Evolutionary conservation across 805 yeast genomes (phyloP).

Genomic region (Sugiyamaella smithiae): DNA sequence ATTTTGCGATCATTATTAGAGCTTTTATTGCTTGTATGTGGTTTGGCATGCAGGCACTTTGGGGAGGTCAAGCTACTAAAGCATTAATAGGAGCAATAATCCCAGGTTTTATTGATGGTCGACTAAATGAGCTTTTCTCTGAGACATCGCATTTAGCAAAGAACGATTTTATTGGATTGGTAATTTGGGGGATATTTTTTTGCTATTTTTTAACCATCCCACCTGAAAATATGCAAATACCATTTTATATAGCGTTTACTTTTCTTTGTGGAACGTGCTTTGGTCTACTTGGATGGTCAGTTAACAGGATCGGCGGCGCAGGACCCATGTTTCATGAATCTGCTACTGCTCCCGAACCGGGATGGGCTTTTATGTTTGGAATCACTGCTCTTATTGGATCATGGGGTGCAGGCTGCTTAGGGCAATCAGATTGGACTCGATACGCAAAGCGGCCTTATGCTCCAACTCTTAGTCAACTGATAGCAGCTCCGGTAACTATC

Average conservation of each 20-base stretch:
- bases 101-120: conserved; percentile 34
- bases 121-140: conserved; percentile 40
- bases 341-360: conserved; percentile 29
- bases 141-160: conserved; percentile 35
- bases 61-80: conserved; percentile 44
- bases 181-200: conserved; percentile 33
- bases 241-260: conserved; percentile 37
- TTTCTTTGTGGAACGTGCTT: conserved; percentile 35
- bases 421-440: conserved; percentile 44
- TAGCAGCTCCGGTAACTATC: conserved; percentile 41
- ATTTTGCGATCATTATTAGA: conserved; percentile 42
- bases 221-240: conserved; percentile 32
- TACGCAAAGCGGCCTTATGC: conserved; percentile 40
- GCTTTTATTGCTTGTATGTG: conserved; percentile 46
- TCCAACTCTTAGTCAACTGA: conserved; percentile 39
- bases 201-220: conserved; percentile 15
- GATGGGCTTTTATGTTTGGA: conserved; percentile 42
- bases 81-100: conserved; percentile 25
- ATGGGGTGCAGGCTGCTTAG: conserved; percentile 39
- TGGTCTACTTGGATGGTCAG: conserved; percentile 28
- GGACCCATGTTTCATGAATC: conserved; percentile 20
- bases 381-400: conserved; percentile 41
- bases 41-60: conserved; percentile 45
- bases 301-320: conserved; percentile 17
- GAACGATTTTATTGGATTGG: conserved; percentile 41